Evolutionary conservation across 768 basidiomycete species (phyloP), one percentile per base, ranked within the genome.

Genomic region (Cyclocybe cylindracea): DNA sequence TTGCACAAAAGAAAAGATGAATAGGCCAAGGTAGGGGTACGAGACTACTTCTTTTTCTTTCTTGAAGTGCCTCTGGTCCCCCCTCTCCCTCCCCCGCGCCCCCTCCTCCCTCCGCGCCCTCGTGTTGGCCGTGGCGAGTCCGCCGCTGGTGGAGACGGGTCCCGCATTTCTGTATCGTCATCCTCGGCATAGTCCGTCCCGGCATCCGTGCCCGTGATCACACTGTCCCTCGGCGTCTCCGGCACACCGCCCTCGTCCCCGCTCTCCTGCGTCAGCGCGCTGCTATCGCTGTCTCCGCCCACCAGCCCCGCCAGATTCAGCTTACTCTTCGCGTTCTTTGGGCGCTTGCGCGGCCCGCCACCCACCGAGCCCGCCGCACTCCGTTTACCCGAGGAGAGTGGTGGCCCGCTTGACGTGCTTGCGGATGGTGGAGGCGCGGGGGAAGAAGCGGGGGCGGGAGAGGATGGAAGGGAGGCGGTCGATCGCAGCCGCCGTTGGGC

Each of bases 231-330:
- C 1, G 85, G 83, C 7, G 85, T 86, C 19, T 79, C 83, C 8
- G 61, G 52, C 9, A 57, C 56, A 13, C 68, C 71, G 41, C 76
- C 81, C 62, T 92, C 90, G 50, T 91, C 90, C 6, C 84, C 88
- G 54, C 88, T 91, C 66, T 91, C 89, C 63, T 88, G 84, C 3
- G 89, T 92, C 60, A 92, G 65, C 24, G 87, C 90, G 56, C 90
- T 91, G 60, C 87, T 89, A 56, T 91, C 90, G 62, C 90, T 91
- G 61, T 92, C 89, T 1, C 89, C 89, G 10, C 82, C 84, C 2
- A 91, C 80, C n/a, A 91, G 68, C 0, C 89, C 89, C 0, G 88
- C 87, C 70, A 86, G 72, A 50, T 84, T 80, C 6, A 81, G 75
- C 58, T 82, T 83, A 18, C 78, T 81, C 54, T 73, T 77, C 18